Evolutionary conservation across 2,329 filamentous ascomycete genomes (phyloP).

Genomic region (Nothopassalora personata): DNA sequence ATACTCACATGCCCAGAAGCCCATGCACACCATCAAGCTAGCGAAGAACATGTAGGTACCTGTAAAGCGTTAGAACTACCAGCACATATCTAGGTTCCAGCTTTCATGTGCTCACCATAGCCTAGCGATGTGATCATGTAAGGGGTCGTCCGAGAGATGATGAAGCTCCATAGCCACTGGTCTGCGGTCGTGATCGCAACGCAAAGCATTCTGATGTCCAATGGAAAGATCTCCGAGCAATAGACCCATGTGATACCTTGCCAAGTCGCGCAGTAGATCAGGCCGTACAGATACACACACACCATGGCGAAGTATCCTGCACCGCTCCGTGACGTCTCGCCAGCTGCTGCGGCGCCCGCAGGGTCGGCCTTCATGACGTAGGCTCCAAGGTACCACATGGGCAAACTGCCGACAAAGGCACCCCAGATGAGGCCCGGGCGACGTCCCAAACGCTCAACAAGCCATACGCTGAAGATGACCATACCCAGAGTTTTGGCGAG

Average conservation of each 20-base stretch:
- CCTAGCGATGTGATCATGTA: slow-evolving; percentile 32
- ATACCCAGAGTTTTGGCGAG: slow-evolving; percentile 36
- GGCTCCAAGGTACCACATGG: slow-evolving; percentile 47
- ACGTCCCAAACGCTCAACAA: slow-evolving; percentile 39
- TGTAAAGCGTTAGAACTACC: neutral
- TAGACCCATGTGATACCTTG: slow-evolving; percentile 28
- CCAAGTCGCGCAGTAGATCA: slow-evolving; percentile 48
- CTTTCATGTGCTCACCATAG: slow-evolving; percentile 15
- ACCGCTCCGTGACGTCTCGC: slow-evolving; percentile 40
- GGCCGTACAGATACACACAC: slow-evolving; percentile 51
- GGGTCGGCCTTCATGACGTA: slow-evolving; percentile 52
- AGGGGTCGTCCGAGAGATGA: slow-evolving; percentile 37
- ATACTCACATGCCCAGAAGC: slow-evolving; percentile 41
- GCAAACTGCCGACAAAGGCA: slow-evolving; percentile 44
- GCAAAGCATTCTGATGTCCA: slow-evolving; percentile 39
- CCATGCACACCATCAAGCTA: slow-evolving; percentile 44
- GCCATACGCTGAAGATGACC: slow-evolving; percentile 36
- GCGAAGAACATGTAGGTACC: slow-evolving; percentile 39
- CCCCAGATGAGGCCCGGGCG: slow-evolving; percentile 44
- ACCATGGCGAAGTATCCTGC: slow-evolving; percentile 51
- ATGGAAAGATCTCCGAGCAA: slow-evolving; percentile 42
- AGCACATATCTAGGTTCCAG: no score
- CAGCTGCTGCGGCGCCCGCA: slow-evolving; percentile 41
- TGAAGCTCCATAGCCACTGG: slow-evolving; percentile 38
- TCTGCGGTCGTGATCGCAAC: slow-evolving; percentile 36